Percentiles rank a stretch among this genome's conserved stretches.
phyloP scores from a whole-genome alignment of 805 yeast species.

The Wickerhamomyces sydowiorum region DNA sequence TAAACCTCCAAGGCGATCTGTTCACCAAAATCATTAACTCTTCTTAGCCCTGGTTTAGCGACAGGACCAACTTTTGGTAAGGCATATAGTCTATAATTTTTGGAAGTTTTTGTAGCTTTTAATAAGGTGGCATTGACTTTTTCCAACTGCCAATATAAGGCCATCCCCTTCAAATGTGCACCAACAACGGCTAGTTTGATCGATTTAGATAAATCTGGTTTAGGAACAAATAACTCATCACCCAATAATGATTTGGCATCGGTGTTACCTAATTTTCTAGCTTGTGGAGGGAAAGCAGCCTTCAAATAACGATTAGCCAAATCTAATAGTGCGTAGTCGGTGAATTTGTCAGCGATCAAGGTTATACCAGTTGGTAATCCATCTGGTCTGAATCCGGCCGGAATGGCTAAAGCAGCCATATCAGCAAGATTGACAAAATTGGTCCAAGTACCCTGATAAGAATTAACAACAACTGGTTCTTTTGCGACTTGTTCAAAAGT shows the following conservation, averaged over 20 bases:
- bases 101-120: constrained; percentile 62
- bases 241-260: constrained; percentile 22
- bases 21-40: constrained; percentile 44
- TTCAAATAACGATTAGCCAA: constrained; percentile 70
- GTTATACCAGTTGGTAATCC: constrained; percentile 92
- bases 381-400: constrained; percentile 83
- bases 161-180: constrained; percentile 86
- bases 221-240: constrained; percentile 39
- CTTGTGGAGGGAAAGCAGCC: constrained; percentile 32
- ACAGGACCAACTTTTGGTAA: constrained; percentile 77
- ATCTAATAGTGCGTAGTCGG: constrained; percentile 85
- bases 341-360: constrained; percentile 70
- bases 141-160: constrained; percentile 90
- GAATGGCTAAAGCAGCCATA: constrained; percentile 84
- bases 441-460: constrained; percentile 96
- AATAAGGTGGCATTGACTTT: constrained; percentile 73
- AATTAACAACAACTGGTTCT: constrained; percentile 81
- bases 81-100: constrained; percentile 72
- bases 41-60: constrained; percentile 84
- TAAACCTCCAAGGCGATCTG: constrained; percentile 75
- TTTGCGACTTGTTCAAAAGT: constrained; percentile 62
- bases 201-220: constrained; percentile 33
- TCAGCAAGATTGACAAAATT: constrained; percentile 95
- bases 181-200: constrained; percentile 86
- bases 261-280: constrained; percentile 56